phyloP scores from a whole-genome alignment of 1,284 basidiomycete species.

The Pseudozyma flocculosa region DNA sequence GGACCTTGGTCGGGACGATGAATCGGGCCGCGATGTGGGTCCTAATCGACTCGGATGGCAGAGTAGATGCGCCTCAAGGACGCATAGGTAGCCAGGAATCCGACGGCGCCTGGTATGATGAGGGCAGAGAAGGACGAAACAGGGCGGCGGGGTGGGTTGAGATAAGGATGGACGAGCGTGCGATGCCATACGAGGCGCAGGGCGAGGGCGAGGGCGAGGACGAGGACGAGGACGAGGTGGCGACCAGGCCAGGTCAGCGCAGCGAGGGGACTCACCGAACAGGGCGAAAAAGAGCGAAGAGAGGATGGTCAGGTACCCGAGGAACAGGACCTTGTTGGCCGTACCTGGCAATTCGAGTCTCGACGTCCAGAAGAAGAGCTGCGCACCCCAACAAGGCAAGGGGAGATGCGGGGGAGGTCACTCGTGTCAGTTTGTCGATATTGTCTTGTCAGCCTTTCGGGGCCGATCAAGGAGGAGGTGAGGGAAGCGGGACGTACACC shows the following conservation, averaged over 20 bases:
- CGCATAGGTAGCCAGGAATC: slow-evolving; percentile 44
- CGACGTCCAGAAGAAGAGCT: slow-evolving; percentile 80
- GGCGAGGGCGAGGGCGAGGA: not conserved
- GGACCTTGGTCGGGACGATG: no score
- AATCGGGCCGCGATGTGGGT: no score
- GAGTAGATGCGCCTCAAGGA: slow-evolving; percentile 43
- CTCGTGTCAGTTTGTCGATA: no score
- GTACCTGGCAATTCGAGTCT: slow-evolving; percentile 80
- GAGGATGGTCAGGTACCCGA: slow-evolving; percentile 86
- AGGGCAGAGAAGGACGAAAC: no score
- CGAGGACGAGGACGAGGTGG: no score
- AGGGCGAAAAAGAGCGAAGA: slow-evolving; percentile 82
- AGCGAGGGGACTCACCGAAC: slow-evolving; percentile 71
- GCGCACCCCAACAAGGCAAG: no score
- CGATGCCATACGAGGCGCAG: no score
- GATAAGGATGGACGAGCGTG: no score
- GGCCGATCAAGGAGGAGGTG: not conserved
- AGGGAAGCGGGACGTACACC: slow-evolving; percentile 37
- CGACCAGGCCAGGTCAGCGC: no score
- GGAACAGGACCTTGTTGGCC: slow-evolving; percentile 80
- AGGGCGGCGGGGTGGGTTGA: no score
- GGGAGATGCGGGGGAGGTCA: no score
- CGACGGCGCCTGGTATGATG: slow-evolving; percentile 18
- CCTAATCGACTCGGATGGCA: slow-evolving; percentile 50
- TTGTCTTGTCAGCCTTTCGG: no score